These are phyloP conservation scores for Gnomoniopsis sp. DNA, from an alignment of 2,329 filamentous ascomycete genomes.

Conservation along the genomic window DNA sequence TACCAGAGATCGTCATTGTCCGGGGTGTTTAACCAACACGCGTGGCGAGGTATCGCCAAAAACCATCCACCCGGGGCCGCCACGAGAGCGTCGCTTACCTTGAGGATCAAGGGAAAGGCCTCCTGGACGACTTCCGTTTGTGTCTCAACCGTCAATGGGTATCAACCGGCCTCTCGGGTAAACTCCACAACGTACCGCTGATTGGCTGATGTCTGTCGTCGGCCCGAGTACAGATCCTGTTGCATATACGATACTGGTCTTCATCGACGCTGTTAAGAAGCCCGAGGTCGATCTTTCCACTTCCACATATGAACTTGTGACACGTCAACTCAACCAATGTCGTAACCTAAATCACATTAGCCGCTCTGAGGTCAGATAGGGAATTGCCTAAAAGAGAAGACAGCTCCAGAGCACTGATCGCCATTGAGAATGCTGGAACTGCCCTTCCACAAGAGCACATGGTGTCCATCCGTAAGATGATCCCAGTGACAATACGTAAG, in stretches of 20 bases:
- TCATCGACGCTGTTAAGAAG: neutral
- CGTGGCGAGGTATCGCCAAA: neutral
- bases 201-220: no score
- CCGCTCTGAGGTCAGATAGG: neutral
- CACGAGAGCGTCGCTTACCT: neutral
- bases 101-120: neutral
- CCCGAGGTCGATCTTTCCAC: neutral
- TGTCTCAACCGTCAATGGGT: no score
- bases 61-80: no score
- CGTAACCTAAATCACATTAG: slow-evolving; percentile 3
- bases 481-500: neutral
- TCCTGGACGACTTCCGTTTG: neutral
- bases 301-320: neutral
- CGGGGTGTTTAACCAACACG: neutral
- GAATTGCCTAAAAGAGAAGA: slow-evolving; percentile 11
- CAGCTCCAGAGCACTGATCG: neutral
- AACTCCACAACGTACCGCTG: no score
- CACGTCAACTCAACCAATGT: neutral
- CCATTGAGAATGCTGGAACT: slow-evolving; percentile 1
- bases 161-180: no score
- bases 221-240: neutral
- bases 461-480: neutral
- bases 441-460: neutral
- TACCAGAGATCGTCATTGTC: neutral
- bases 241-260: neutral